A percentile compares a stretch with the other conserved stretches of the same genome.
Conservation (phyloP, 345 rosid genomes). For the Sisymbrium altissimum region DNA sequence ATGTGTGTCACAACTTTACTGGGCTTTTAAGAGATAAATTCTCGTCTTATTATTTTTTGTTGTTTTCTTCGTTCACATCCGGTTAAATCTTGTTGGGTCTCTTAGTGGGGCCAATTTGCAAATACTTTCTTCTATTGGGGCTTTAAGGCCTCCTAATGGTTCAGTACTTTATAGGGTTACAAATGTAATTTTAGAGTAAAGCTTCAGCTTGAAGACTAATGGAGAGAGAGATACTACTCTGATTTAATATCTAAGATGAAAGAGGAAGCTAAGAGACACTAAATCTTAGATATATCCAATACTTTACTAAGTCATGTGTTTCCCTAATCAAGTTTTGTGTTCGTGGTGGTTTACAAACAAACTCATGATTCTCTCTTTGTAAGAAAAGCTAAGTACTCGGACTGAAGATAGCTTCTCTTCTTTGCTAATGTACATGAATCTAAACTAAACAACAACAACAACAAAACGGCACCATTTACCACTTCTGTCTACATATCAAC, state of each 20-base stretch:
- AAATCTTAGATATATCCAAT: background rate
- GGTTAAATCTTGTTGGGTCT: slow-evolving; percentile 3
- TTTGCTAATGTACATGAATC: slow-evolving; percentile 23
- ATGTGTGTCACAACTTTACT: slow-evolving; percentile 16
- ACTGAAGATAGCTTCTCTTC: background rate
- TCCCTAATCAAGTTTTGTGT: slow-evolving; percentile 1
- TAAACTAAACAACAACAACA: slow-evolving; percentile 37
- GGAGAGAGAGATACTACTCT: background rate
- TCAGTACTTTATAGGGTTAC: background rate
- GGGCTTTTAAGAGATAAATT: slow-evolving; percentile 8
- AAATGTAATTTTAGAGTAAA: too few relatives aligned
- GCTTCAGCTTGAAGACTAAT: background rate
- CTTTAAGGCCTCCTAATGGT: background rate
- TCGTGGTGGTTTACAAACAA: background rate
- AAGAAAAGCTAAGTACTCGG: background rate
- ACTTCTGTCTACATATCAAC: slow-evolving; percentile 9
- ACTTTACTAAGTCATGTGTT: background rate
- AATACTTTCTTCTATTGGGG: slow-evolving; percentile 11
- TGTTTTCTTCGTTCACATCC: background rate
- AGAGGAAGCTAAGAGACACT: background rate
- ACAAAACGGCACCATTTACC: slow-evolving; percentile 12
- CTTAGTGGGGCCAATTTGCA: background rate
- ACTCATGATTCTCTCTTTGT: background rate
- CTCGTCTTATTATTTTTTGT: background rate
- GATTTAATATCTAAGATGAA: background rate